Evolutionary conservation across 176 grass and related monocot species (phyloP).

Genomic region (Aegilops sharonensis): DNA sequence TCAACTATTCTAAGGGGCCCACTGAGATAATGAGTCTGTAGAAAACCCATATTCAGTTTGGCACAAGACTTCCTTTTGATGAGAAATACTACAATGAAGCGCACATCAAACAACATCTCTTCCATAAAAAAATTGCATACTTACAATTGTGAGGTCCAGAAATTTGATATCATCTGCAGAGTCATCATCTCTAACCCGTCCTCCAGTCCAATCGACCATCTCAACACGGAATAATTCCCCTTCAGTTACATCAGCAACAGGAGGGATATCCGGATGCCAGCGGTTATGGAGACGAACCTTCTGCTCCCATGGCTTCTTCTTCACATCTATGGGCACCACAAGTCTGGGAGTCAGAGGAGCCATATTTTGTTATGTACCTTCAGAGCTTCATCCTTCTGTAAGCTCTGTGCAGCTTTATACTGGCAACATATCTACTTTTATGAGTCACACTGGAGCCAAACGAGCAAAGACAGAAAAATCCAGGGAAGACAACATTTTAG

Average conservation of each 20-base stretch:
- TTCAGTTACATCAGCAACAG: slow-evolving; percentile 73
- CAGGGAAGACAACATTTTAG: neutral
- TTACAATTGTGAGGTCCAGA: slow-evolving; percentile 69
- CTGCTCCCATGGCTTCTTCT: slow-evolving; percentile 87
- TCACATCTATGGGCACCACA: slow-evolving; percentile 74
- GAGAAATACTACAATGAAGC: neutral
- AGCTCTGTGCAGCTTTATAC: slow-evolving; percentile 19
- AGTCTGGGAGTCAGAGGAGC: slow-evolving; percentile 72
- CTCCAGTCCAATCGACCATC: slow-evolving; percentile 83
- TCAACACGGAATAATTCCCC: slow-evolving; percentile 85
- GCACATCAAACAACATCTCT: neutral
- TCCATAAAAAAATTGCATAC: slow-evolving; percentile 17
- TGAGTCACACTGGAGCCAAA: slow-evolving; percentile 16
- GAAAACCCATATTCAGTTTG: slow-evolving; percentile 20
- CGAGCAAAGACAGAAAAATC: slow-evolving; percentile 15
- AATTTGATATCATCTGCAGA: slow-evolving; percentile 83
- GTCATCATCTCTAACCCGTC: slow-evolving; percentile 56
- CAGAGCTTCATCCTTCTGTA: slow-evolving; percentile 3
- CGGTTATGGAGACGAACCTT: slow-evolving; percentile 77
- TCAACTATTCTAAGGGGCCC: slow-evolving; percentile 82
- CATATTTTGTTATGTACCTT: slow-evolving; percentile 38
- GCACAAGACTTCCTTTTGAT: neutral
- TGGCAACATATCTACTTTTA: neutral
- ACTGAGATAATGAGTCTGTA: slow-evolving; percentile 85
- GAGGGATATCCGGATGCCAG: slow-evolving; percentile 85